Base-by-base conservation (phyloP, 23 red algal species). In the Cyanidiococcus yangmingshanensis region DNA sequence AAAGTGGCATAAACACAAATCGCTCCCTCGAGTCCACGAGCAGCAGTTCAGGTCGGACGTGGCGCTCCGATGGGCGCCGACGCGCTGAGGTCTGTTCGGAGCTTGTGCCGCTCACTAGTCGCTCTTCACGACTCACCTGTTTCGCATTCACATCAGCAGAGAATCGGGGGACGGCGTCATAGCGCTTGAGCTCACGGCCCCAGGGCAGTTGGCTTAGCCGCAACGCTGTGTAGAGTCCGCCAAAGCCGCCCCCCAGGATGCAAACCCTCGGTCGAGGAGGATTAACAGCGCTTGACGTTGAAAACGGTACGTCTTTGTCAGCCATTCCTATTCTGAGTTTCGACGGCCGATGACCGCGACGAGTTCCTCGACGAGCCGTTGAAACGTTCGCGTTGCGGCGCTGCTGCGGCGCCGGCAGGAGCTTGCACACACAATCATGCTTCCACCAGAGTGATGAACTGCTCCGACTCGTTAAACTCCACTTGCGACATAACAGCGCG, bases 1-100 rank as follows among this genome's bases (percentile, higher is more conserved):
- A 77, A 80, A 98, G 84, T 2, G 94, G 94, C 54, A 91, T 58
- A 74, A 98, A 98, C 21, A 82, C 80, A 76, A 98, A 98, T 40
- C 85, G 94, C 38, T 89, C 79, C 0, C 50, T 57, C 51, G 71
- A 68, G 76, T 98, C 94, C 38, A 98, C 85, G 25, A 98, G 59
- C 27, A 85, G 88, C 31, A 98, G 86, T 27, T 37, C 79, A 2
- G 94, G 94, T 36, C 76, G 76, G 45, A 21, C 21, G 45, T 21
- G 45, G 7, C 21, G 45, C 21, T 21, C 45, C 45, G 45, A 7
- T 15, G 21, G 12, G 30, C 77, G 87, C 32, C 90, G 77, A 24
- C 88, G 86, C 12, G 85, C 82, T 25, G 21, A 7, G 63, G 12
- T 71, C n/a, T 35, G 21, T 29, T 25, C 7, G 3, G 63, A 71